Conservation (phyloP, 2,329 filamentous ascomycete species). For the Colletotrichum incanum region DNA sequence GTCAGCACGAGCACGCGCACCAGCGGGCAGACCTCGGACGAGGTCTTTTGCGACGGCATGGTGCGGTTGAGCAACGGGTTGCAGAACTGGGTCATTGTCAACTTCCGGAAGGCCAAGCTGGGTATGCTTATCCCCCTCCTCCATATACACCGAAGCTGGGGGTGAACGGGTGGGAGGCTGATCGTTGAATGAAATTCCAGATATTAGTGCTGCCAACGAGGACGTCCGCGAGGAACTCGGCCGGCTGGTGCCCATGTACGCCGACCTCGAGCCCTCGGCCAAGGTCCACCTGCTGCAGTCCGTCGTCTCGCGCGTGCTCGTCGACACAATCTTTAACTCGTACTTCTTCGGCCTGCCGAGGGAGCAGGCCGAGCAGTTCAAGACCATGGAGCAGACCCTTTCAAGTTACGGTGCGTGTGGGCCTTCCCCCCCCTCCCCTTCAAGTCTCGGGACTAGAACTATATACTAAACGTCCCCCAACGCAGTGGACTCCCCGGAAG, state of each 20-base stretch:
- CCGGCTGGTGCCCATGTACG: conserved; percentile 71
- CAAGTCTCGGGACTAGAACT: too few relatives aligned
- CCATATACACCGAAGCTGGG: neutral
- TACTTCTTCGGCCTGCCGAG: conserved; percentile 76
- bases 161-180: neutral
- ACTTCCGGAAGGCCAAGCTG: conserved; percentile 76
- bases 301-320: conserved; percentile 71
- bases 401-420: conserved; percentile 46
- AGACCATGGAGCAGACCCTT: conserved; percentile 65
- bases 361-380: conserved; percentile 67
- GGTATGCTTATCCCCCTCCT: conserved; percentile 53
- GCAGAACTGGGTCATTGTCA: conserved; percentile 82
- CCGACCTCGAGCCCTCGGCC: conserved; percentile 66
- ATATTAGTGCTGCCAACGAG: conserved; percentile 60
- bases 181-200: conserved; percentile 51
- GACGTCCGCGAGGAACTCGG: conserved; percentile 60
- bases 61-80: conserved; percentile 75
- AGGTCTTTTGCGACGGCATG: conserved; percentile 76
- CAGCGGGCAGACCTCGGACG: conserved; percentile 75
- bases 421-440: too few relatives aligned
- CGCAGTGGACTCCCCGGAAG: conserved; percentile 62
- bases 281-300: conserved; percentile 77
- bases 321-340: conserved; percentile 73
- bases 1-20: conserved; percentile 77
- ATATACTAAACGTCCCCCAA: neutral